Evolutionary conservation across 305 asterid species (phyloP), one percentile per base, ranked within the genome.

Genomic region (Vinca major): DNA sequence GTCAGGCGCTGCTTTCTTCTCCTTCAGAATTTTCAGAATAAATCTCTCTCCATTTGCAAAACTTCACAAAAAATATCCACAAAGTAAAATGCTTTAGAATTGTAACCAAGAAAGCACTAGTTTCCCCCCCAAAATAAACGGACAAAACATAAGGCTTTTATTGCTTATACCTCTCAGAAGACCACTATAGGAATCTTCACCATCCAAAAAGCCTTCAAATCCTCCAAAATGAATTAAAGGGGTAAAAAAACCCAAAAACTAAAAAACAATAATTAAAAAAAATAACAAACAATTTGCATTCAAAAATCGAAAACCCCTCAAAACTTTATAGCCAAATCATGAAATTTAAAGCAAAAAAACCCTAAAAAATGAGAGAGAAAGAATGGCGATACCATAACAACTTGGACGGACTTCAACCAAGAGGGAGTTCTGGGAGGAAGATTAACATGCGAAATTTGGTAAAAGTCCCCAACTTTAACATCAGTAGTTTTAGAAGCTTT

Each of bases 141-240:
- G 10, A 49, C 3, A 44, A 12, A 21, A 2, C 14, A 54, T 11
- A 39, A 53, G 39, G 54, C 2, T 44, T 26, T 33, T 41, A 41
- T 11, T 48, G 19, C 10, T 9, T 52, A 17, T 62, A 74, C 78
- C 78, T 74, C 17, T 74, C 69, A 55, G 64, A 63, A 40, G 78
- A 74, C 78, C 78, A 74, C 37, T 60, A 69, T 1, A 36, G 58
- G 9, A 16, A 16, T 13, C 40, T 49, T 68, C 19, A 74, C 70
- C 78, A 74, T 26, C 78, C 78, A 74, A 36, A 67, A 74, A 14
- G 44, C 69, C 60, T 68, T 62, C 33, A 74, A n/a, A 12, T 74
- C 78, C 11, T 74, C 78, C 56, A 9, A 16, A 16, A 41, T 4
- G 33, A n/a, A 16, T 39, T 40, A 33, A 53, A 39, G 20, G 40